Evolutionary conservation across 441 rosid species (phyloP).

Genomic region (Melianthus villosus): DNA sequence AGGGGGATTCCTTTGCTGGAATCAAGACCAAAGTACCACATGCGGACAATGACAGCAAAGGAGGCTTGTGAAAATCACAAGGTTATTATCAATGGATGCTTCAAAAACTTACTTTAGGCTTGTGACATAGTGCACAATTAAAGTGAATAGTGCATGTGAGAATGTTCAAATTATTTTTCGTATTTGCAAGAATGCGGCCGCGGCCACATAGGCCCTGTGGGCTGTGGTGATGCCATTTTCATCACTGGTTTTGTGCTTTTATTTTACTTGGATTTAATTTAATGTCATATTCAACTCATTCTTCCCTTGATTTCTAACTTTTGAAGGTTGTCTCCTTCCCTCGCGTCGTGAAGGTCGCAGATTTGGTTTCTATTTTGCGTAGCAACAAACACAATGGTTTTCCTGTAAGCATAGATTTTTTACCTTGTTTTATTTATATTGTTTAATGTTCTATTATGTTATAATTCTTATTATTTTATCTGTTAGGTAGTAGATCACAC

Average conservation of each 20-base stretch:
- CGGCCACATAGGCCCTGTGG: too few species aligned
- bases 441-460: constrained; percentile 7
- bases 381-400: constrained; percentile 86
- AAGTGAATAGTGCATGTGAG: too few species aligned
- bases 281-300: constrained; percentile 4
- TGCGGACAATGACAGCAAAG: constrained; percentile 70
- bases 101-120: too few species aligned
- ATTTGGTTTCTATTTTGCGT: constrained; percentile 63
- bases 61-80: constrained; percentile 74
- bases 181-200: too few species aligned
- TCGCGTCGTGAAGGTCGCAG: constrained; percentile 75
- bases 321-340: constrained; percentile 75
- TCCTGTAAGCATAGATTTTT: constrained; percentile 43
- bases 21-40: constrained; percentile 72
- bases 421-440: constrained; percentile 1
- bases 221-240: too few species aligned
- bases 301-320: constrained; percentile 4
- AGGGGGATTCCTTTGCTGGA: constrained; percentile 80
- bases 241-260: not conserved
- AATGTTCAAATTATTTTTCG: too few species aligned
- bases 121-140: too few species aligned
- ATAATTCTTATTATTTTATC: constrained; percentile 4
- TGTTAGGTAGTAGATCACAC: constrained; percentile 76
- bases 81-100: constrained; percentile 25
- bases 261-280: not conserved